These are phyloP conservation scores for Gossypium ekmanianum DNA, from an alignment of 345 rosid genomes.

Conservation along the genomic window DNA sequence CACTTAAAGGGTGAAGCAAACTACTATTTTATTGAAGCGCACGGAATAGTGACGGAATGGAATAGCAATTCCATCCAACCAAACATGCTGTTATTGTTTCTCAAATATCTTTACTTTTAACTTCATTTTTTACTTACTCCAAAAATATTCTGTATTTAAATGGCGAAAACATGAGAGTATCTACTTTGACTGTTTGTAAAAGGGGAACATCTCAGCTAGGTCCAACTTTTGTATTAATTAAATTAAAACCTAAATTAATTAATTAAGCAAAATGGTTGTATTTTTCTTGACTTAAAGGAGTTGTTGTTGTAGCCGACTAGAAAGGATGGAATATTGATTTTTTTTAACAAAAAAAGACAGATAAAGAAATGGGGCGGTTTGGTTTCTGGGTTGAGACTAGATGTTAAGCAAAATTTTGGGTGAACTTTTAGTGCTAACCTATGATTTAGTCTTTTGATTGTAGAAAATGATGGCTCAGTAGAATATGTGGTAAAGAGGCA, in stretches of 20 bases:
- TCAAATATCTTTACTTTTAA: not conserved
- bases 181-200: not conserved
- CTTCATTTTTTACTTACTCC: not conserved
- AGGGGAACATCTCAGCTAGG: not conserved
- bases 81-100: not conserved
- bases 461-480: not conserved
- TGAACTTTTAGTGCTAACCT: not conserved
- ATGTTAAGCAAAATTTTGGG: not conserved
- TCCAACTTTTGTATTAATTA: not conserved
- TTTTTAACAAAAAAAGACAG: not conserved
- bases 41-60: too few species aligned
- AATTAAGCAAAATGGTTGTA: not conserved
- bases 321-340: constrained; percentile 8
- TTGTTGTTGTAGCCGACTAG: constrained; percentile 9
- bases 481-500: not conserved
- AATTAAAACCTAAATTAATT: not conserved
- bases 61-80: too few species aligned
- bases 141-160: not conserved
- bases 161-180: not conserved
- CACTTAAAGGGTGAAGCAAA: too few species aligned
- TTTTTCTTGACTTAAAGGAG: not conserved
- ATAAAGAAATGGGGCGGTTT: not conserved
- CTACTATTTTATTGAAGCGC: too few species aligned
- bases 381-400: not conserved
- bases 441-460: not conserved